Evolutionary conservation across 768 basidiomycete species (phyloP).

Genomic region (Lepiota venenata): DNA sequence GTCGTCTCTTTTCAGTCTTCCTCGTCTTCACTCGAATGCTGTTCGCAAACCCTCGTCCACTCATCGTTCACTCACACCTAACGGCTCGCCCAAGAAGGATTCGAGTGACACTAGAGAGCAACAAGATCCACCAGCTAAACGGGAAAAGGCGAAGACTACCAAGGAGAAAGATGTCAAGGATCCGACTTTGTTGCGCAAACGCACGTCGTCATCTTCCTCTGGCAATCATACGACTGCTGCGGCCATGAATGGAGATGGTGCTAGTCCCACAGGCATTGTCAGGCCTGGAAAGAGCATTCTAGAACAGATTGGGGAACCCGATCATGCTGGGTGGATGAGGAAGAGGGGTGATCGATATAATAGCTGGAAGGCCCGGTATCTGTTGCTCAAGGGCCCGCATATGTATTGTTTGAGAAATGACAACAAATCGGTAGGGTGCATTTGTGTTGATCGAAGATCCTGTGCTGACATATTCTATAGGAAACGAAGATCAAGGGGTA

Average conservation of each 20-base stretch:
- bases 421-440: conserved; percentile 45
- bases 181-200: conserved; percentile 47
- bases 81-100: conserved; percentile 17
- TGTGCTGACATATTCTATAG: conserved; percentile 31
- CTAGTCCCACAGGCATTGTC: conserved; percentile 29
- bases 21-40: conserved; percentile 39
- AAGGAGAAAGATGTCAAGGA: conserved; percentile 21
- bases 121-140: conserved; percentile 15
- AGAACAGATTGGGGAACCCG: conserved; percentile 87
- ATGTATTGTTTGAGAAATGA: conserved; percentile 84
- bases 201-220: conserved; percentile 36
- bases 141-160: conserved; percentile 17
- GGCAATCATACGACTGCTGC: conserved; percentile 6
- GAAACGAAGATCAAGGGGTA: conserved; percentile 98
- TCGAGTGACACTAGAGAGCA: background rate
- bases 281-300: conserved; percentile 72
- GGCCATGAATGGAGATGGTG: conserved; percentile 12
- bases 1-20: conserved; percentile 43
- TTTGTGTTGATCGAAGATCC: background rate
- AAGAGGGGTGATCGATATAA: conserved; percentile 95
- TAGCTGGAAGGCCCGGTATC: conserved; percentile 88
- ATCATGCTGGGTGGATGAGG: conserved; percentile 91
- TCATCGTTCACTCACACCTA: conserved; percentile 35
- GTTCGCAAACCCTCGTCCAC: conserved; percentile 41
- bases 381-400: conserved; percentile 89